A percentile compares a stretch with the other conserved stretches of the same genome.
Conservation (phyloP, 768 basidiomycete genomes). For the Pulveroboletus sp. region DNA sequence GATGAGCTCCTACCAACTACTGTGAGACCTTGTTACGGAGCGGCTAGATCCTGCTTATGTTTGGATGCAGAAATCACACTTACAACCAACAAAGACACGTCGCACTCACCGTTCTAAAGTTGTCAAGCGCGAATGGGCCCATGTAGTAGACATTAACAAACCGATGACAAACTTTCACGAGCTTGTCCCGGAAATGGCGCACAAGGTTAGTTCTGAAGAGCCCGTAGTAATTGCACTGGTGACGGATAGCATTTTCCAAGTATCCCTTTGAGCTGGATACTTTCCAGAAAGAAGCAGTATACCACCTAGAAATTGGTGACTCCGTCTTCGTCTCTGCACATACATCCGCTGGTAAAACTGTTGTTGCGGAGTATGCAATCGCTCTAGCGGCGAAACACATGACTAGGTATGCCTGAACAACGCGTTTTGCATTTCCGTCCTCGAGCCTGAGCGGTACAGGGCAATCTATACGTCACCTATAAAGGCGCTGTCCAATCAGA, state of each 20-base stretch:
- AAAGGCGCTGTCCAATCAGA: conserved; percentile 97
- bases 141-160: conserved; percentile 90
- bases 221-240: not conserved
- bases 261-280: conserved; percentile 99
- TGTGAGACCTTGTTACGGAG: conserved; percentile 25
- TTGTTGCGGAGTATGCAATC: conserved; percentile 98
- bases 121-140: conserved; percentile 95
- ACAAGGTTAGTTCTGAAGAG: conserved; percentile 51
- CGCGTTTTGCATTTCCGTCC: conserved; percentile 12
- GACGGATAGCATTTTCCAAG: conserved; percentile 36
- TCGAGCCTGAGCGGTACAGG: conserved; percentile 36
- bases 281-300: conserved; percentile 98
- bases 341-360: conserved; percentile 99
- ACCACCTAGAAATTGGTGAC: conserved; percentile 94
- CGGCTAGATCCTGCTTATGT: conserved; percentile 2
- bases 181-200: conserved; percentile 95
- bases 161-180: conserved; percentile 85
- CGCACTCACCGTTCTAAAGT: conserved; percentile 42
- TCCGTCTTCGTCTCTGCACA: conserved; percentile 99
- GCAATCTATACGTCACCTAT: conserved; percentile 99
- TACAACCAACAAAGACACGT: conserved; percentile 49
- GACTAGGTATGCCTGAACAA: conserved; percentile 66
- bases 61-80: conserved; percentile 45
- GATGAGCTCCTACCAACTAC: conserved; percentile 75
- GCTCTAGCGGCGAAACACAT: conserved; percentile 96